phyloP scores from a whole-genome alignment of 768 basidiomycete species.

The Suillus subluteus region DNA sequence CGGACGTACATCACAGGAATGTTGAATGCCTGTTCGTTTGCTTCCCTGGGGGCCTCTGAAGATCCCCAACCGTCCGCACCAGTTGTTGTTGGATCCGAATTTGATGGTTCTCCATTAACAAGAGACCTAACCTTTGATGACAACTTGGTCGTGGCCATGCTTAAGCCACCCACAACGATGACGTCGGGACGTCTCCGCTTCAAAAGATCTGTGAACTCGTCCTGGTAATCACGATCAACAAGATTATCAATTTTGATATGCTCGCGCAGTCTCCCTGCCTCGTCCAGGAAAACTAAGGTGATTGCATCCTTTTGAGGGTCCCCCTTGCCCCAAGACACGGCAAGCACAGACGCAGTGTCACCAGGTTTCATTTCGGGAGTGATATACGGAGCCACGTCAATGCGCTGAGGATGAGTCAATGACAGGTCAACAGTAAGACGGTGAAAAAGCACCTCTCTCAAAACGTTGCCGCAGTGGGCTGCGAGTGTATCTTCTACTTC shows the following conservation, averaged over 20 bases:
- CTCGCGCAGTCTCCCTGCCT: slow-evolving; percentile 89
- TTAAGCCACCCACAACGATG: slow-evolving; percentile 88
- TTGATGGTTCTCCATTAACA: slow-evolving; percentile 36
- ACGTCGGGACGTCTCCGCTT: slow-evolving; percentile 85
- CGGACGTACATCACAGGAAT: slow-evolving; percentile 82
- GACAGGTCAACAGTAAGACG: slow-evolving; percentile 5
- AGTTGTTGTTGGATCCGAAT: slow-evolving; percentile 19
- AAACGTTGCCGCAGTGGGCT: slow-evolving; percentile 60
- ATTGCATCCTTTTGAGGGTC: slow-evolving; percentile 92
- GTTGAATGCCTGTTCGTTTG: slow-evolving; percentile 49
- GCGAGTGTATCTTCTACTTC: slow-evolving; percentile 89
- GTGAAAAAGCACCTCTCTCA: slow-evolving; percentile 62
- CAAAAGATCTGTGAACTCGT: slow-evolving; percentile 83
- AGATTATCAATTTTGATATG: slow-evolving; percentile 90
- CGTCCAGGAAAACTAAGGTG: slow-evolving; percentile 82
- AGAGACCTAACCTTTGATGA: slow-evolving; percentile 65
- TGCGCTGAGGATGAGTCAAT: slow-evolving; percentile 54
- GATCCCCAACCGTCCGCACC: slow-evolving; percentile 31
- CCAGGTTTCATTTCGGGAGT: slow-evolving; percentile 67
- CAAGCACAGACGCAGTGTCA: slow-evolving; percentile 78
- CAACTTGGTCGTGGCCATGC: slow-evolving; percentile 76
- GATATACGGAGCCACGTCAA: slow-evolving; percentile 79
- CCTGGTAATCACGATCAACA: slow-evolving; percentile 63
- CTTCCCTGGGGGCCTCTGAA: slow-evolving; percentile 28
- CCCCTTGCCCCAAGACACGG: slow-evolving; percentile 94